Percentiles rank a stretch among this genome's conserved stretches.
phyloP scores from a whole-genome alignment of 345 rosid genomes.

The Boechera stricta region DNA sequence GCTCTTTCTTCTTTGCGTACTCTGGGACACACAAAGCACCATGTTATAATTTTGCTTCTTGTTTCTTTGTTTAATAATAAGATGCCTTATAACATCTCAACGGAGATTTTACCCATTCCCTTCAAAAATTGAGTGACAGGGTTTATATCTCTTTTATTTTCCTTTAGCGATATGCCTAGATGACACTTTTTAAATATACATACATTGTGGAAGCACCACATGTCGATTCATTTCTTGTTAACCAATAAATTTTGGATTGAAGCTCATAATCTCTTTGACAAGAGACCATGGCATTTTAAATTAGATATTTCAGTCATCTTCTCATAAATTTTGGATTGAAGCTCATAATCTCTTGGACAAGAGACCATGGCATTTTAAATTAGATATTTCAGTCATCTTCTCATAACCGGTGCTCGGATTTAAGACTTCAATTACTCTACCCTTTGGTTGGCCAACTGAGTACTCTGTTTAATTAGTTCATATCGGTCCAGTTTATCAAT shows the following conservation, averaged over 20 bases:
- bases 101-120: neutral
- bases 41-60: slow-evolving; percentile 7
- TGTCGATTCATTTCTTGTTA: neutral
- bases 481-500: neutral
- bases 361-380: neutral
- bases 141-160: too few species aligned
- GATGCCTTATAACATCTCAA: neutral
- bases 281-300: neutral
- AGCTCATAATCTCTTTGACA: neutral
- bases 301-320: neutral
- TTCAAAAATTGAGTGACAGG: neutral
- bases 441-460: neutral
- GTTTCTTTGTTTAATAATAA: slow-evolving; percentile 14
- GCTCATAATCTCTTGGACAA: neutral
- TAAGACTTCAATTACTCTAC: neutral
- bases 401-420: neutral
- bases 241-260: neutral
- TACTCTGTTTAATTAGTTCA: neutral
- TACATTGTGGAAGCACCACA: too few species aligned
- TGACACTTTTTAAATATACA: neutral
- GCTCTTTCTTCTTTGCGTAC: slow-evolving; percentile 10
- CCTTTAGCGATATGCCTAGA: too few species aligned
- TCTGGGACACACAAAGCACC: slow-evolving; percentile 2
- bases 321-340: neutral
- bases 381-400: neutral